Evolutionary conservation across 257 asterid genomes (phyloP).

Genomic region (Haberlea rhodopensis): DNA sequence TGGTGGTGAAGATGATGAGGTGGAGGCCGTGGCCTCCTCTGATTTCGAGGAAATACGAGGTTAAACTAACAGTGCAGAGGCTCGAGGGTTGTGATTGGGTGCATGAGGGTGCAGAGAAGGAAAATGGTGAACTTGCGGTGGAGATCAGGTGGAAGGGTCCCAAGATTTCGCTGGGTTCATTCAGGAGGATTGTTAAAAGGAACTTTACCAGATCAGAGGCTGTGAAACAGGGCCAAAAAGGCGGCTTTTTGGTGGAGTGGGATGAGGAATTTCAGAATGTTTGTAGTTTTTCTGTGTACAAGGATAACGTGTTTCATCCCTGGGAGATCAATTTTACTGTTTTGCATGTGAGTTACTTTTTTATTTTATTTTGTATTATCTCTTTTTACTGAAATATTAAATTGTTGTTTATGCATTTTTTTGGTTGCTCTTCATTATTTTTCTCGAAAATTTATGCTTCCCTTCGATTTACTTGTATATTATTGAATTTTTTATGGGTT

Average conservation of each 20-base stretch:
- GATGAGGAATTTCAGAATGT: conserved; percentile 72
- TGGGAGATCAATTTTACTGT: conserved; percentile 90
- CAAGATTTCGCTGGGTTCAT: conserved; percentile 42
- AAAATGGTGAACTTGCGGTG: conserved; percentile 45
- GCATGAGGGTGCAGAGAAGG: conserved; percentile 54
- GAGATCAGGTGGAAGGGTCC: conserved; percentile 66
- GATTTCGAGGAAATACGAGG: conserved; percentile 60
- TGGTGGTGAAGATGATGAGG: conserved; percentile 91
- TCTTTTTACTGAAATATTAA: not conserved
- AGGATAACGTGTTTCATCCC: conserved; percentile 81
- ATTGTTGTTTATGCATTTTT: not conserved
- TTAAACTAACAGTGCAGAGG: conserved; percentile 49
- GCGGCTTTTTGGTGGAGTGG: conserved; percentile 70
- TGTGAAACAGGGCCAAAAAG: conserved; percentile 33
- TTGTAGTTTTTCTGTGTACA: conserved; percentile 66
- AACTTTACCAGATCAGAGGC: conserved; percentile 62
- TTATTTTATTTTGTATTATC: conserved; percentile 3
- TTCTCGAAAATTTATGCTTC: not conserved
- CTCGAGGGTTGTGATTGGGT: conserved; percentile 63
- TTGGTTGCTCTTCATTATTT: not conserved
- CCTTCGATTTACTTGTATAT: conserved; percentile 8
- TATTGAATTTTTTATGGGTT: conserved; percentile 12
- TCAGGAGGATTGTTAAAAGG: conserved; percentile 59
- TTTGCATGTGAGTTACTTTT: conserved; percentile 63
- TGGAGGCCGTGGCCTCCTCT: conserved; percentile 99